phyloP scores from a whole-genome alignment of 306 rosid species.

The Medicago lupulina region DNA sequence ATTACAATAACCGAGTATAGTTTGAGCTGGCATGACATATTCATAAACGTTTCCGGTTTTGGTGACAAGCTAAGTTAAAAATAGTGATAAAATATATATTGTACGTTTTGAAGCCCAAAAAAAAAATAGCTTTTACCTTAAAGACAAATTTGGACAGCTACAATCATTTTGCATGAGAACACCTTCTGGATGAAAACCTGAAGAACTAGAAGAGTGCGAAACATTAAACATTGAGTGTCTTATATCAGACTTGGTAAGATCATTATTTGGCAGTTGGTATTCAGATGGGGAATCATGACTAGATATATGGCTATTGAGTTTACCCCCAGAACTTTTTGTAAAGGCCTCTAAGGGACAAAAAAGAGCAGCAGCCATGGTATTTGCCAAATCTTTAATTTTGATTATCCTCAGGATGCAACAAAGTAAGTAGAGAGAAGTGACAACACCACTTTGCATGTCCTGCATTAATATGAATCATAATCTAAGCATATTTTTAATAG shows the following conservation, averaged over 20 bases:
- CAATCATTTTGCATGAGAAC: constrained; percentile 44
- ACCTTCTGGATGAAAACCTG: constrained; percentile 52
- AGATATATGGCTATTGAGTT: constrained; percentile 60
- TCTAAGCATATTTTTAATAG: too few species aligned
- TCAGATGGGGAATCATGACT: constrained; percentile 49
- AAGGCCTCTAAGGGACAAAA: constrained; percentile 74
- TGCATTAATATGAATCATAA: constrained; percentile 42
- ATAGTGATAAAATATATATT: constrained; percentile 15
- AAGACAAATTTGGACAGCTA: constrained; percentile 56
- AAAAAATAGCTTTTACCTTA: constrained; percentile 58
- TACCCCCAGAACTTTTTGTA: constrained; percentile 50
- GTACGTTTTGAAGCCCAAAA: neutral
- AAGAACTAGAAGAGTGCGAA: constrained; percentile 51
- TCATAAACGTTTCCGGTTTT: constrained; percentile 16
- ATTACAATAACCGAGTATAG: neutral
- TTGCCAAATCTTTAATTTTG: constrained; percentile 92
- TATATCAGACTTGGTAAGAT: constrained; percentile 43
- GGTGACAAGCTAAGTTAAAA: constrained; percentile 9
- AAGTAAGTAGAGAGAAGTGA: constrained; percentile 82
- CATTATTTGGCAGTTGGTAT: constrained; percentile 48
- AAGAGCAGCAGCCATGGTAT: constrained; percentile 83
- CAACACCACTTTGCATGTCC: constrained; percentile 73
- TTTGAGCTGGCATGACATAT: constrained; percentile 16
- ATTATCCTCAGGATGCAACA: constrained; percentile 89
- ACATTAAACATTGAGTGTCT: constrained; percentile 45